phyloP scores from a whole-genome alignment of 208 protist genomes.

The Acanthamoeba lenticulata region DNA sequence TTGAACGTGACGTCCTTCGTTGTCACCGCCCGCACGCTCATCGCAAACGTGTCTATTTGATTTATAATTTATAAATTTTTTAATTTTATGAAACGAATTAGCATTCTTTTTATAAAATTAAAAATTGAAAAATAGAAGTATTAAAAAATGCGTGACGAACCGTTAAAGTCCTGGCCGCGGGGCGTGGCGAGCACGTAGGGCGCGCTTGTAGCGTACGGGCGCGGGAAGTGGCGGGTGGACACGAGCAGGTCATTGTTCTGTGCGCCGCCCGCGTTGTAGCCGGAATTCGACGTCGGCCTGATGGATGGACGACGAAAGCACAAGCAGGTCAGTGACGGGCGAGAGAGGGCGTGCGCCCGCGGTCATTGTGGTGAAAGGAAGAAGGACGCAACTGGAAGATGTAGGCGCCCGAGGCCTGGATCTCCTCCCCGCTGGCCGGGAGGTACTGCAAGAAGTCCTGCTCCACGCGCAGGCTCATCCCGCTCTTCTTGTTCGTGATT shows the following conservation, averaged over 20 bases:
- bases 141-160: neutral
- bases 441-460: neutral
- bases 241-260: neutral
- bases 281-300: neutral
- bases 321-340: no score
- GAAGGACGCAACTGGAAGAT: constrained; percentile 45
- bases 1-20: neutral
- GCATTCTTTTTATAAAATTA: no score
- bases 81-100: no score
- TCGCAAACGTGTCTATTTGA: neutral
- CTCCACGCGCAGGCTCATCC: neutral
- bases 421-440: neutral
- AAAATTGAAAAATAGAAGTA: no score
- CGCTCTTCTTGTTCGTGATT: neutral
- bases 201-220: neutral
- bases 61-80: no score
- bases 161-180: neutral
- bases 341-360: neutral
- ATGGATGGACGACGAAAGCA: no score
- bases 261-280: no score
- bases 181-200: neutral
- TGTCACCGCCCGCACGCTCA: neutral
- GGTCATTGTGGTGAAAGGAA: no score
- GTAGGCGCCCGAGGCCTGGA: constrained; percentile 32
- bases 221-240: neutral